Evolutionary conservation across 768 basidiomycete genomes (phyloP).

Genomic region (Hypholoma fasciculare): DNA sequence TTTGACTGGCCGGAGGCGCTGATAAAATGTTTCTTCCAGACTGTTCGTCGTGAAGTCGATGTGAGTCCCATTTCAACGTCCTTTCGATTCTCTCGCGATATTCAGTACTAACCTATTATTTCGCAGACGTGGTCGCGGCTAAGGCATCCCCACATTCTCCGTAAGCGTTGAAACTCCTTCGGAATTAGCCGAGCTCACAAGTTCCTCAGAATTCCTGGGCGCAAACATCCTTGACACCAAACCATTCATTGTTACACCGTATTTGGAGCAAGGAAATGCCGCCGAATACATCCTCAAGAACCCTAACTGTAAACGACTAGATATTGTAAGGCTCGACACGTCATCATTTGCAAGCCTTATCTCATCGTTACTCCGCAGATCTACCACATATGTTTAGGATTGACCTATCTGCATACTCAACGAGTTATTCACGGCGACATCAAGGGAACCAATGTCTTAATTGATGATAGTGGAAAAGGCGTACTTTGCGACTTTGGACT

Average conservation of each 20-base stretch:
- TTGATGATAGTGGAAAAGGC: conserved; percentile 21
- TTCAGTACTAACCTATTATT: neutral
- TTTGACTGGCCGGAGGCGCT: neutral
- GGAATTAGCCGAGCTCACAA: neutral
- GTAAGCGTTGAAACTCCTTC: conserved; percentile 8
- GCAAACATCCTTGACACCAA: conserved; percentile 24
- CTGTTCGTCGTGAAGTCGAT: conserved; percentile 6
- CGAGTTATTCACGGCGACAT: conserved; percentile 29
- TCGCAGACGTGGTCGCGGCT: conserved; percentile 19
- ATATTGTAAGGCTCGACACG: conserved; percentile 14
- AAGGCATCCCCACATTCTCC: conserved; percentile 22
- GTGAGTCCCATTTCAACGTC: neutral
- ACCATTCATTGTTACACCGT: conserved; percentile 27
- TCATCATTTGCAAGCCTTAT: neutral
- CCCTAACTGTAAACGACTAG: conserved; percentile 18
- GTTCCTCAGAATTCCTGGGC: conserved; percentile 21
- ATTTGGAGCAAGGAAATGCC: conserved; percentile 21
- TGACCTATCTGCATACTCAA: conserved; percentile 24
- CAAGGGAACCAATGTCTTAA: conserved; percentile 26
- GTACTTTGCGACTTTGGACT: conserved; percentile 28
- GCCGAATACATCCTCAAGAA: conserved; percentile 13
- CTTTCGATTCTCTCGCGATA: too few relatives aligned
- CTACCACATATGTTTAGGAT: conserved; percentile 20
- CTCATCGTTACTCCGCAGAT: conserved; percentile 13
- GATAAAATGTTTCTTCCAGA: neutral